These are phyloP conservation scores for Phialophora verrucosa DNA, from an alignment of 2,329 filamentous ascomycete genomes.

Conservation along the genomic window DNA sequence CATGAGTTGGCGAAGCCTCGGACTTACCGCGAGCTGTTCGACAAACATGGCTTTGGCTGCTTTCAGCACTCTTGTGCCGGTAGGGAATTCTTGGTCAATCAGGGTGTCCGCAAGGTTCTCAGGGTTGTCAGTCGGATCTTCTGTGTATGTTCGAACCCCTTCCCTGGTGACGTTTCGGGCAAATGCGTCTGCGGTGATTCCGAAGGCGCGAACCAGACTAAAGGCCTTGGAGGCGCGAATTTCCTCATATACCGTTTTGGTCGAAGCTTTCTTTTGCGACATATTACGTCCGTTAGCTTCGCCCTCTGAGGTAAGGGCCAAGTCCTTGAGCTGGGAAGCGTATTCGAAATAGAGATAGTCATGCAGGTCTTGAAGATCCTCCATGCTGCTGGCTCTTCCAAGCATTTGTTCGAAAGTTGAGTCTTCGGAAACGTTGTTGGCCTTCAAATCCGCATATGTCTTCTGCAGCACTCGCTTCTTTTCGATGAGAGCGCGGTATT, in stretches of 20 bases:
- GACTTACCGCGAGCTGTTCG: conserved; percentile 86
- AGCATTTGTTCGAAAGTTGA: conserved; percentile 80
- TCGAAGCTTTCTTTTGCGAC: conserved; percentile 81
- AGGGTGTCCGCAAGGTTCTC: conserved; percentile 86
- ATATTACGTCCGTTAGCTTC: conserved; percentile 68
- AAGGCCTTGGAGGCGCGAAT: conserved; percentile 81
- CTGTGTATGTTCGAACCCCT: conserved; percentile 78
- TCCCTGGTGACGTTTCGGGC: conserved; percentile 83
- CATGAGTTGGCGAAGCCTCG: conserved; percentile 86
- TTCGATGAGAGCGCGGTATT: conserved; percentile 89
- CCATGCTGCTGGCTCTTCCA: conserved; percentile 79
- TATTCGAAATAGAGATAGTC: conserved; percentile 98
- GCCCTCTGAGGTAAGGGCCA: conserved; percentile 65
- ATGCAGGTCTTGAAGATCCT: conserved; percentile 94
- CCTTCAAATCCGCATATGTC: conserved; percentile 75
- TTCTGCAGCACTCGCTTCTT: conserved; percentile 85
- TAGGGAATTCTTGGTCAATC: conserved; percentile 73
- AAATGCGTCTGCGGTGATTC: conserved; percentile 85
- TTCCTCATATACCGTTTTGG: conserved; percentile 80
- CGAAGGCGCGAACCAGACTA: conserved; percentile 83
- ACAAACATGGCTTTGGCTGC: conserved; percentile 87
- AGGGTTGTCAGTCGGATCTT: conserved; percentile 79
- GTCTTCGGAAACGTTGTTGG: conserved; percentile 71
- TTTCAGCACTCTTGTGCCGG: conserved; percentile 74
- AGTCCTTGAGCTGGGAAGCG: conserved; percentile 78